Base-by-base conservation (phyloP, 176 grass and related monocot genomes). In the Thinopyrum elongatum region DNA sequence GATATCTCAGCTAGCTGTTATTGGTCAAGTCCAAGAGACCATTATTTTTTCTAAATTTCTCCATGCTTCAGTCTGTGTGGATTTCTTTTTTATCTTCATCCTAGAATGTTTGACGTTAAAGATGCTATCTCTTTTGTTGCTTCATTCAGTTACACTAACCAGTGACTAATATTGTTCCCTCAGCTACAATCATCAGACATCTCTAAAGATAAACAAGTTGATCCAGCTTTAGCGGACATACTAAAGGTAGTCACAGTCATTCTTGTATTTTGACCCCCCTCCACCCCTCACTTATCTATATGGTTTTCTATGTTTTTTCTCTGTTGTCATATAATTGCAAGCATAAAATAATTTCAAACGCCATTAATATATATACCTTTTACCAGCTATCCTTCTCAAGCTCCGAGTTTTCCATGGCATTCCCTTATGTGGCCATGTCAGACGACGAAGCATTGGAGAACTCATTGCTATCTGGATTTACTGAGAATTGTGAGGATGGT, bases 321-420 rank as follows among this genome's bases (percentile, higher is more conserved):
- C 4, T 29, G 33, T 47, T 68, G 21, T 29, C 25, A 64, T 57
- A 28, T 77, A 19, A 53, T 30, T 74, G 39, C 2, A 81, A 38
- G 7, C 41, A 61, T 47, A 59, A n/a, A 80, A 47, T 72, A n/a
- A 5, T 51, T 61, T 75, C 8, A 76, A 28, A 3, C 3, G 19
- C 27, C 21, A 58, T 39, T 65, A 82, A 25, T 83, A 62, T 57
- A 46, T 79, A 26, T 83, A 47, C 59, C 29, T 59, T 25, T 83
- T 72, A 23, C 25, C 83, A 94, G 92, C 41, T 65, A 12, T 82
- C 84, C 4, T 91, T 91, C 74, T 87, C 89, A 81, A 82, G 70
- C 39, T 91, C 92, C 0, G 49, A 94, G 30, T 92, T 99, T 88
- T 96, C 92, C 51, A 91, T 99, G 86, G 94, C 92, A 71, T 99